These are phyloP conservation scores for Trichoderma hamatum DNA, from an alignment of 2,329 filamentous ascomycete species.

Conservation along the genomic window DNA sequence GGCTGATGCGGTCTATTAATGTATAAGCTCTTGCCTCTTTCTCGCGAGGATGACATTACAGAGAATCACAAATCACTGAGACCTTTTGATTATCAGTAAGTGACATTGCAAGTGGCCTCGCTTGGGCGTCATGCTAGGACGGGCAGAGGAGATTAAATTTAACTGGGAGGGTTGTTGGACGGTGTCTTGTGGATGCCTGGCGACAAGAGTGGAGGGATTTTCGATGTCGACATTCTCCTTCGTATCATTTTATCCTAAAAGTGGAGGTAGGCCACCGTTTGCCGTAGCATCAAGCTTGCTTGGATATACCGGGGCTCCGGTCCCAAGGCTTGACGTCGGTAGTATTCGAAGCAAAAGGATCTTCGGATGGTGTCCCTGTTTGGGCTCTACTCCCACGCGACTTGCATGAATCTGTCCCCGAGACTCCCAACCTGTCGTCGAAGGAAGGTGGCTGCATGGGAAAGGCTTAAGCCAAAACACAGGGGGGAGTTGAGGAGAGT, in stretches of 20 bases:
- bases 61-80: not conserved
- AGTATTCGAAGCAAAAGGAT: not conserved
- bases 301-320: slow-evolving; percentile 3
- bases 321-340: not conserved
- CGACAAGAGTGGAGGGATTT: slow-evolving; percentile 10
- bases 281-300: not conserved
- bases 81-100: not conserved
- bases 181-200: slow-evolving; percentile 6
- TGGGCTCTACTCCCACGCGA: not conserved
- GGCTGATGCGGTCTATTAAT: not conserved
- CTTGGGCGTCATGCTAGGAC: not conserved
- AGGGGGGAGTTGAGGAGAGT: not conserved
- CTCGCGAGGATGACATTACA: not conserved
- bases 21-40: slow-evolving; percentile 6
- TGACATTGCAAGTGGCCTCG: not conserved
- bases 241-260: slow-evolving; percentile 2
- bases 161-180: not conserved
- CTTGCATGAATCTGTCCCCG: slow-evolving; percentile 14
- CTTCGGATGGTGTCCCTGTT: not conserved
- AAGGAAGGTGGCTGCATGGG: slow-evolving; percentile 7
- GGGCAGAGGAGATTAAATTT: not conserved
- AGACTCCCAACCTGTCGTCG: not conserved
- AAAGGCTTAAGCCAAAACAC: not conserved
- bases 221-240: slow-evolving; percentile 3
- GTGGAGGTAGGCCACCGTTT: not conserved